Base-by-base conservation (phyloP, 2,329 filamentous ascomycete species). In the Thermomyces lanuginosus region DNA sequence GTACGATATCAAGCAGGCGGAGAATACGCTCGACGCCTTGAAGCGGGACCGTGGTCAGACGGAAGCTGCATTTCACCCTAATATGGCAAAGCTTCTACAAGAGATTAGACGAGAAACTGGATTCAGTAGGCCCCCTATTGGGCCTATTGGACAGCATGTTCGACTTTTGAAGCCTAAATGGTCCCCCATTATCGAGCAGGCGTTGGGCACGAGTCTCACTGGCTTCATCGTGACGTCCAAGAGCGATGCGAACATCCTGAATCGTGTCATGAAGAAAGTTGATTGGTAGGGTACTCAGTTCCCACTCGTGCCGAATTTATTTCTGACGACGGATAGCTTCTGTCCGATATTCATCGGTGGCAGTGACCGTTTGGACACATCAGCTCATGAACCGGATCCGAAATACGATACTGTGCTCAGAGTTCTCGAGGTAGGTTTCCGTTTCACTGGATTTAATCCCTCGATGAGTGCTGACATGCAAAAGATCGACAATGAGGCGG, bases 141-240 rank as follows among this genome's bases (percentile, higher is more conserved):
- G 89, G 0, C 89, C 89, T 0, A 60, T 95, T 8, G 89, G 84
- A 16, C 60, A 72, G 13, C 69, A 89, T 42, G 64, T 98, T 27
- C 73, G 72, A 37, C 58, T 98, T 13, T 57, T 72, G 18, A 74
- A 86, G 38, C 76, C 80, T 1, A 65, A 80, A 40, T 98, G 89
- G 89, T 77, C 76, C 1, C 66, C 69, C 1, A 72, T 92, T 22
- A 51, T 98, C 8, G 89, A 98, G 46, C 76, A 67, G 35, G 69
- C 69, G 1, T 64, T 92, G 23, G 80, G 80, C n/a, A 53, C 51
- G 3, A 61, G 58, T 1, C 57, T 95, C 16, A 76, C 72, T 35
- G 72, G 69, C 1, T 98, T 95, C 44, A 68, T 92, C 26, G 84
- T 93, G 21, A 74, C 70, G 4, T 81, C 62, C 48, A 81, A 79